Percentiles rank a stretch among this genome's conserved stretches.
Conservation (phyloP, 805 yeast genomes). For the Saccharomycopsis sp. region DNA sequence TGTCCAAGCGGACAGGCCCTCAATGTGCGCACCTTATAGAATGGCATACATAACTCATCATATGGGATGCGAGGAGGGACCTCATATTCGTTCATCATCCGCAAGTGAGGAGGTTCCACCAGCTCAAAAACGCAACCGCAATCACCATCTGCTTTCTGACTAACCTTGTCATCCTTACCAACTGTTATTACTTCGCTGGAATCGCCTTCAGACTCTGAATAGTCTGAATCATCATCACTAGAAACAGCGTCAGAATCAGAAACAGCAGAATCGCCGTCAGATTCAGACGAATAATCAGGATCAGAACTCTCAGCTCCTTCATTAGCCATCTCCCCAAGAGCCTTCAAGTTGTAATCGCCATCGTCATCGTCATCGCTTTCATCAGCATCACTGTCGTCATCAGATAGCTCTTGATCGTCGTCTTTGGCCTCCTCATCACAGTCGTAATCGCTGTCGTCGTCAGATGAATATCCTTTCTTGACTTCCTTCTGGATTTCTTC, state of each 20-base stretch:
- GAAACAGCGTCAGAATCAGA: neutral
- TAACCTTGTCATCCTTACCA: neutral
- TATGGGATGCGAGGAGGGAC: neutral
- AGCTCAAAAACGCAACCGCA: neutral
- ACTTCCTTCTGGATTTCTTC: conserved; percentile 7
- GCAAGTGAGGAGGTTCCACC: neutral
- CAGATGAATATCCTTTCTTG: conserved; percentile 15
- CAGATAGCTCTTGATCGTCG: conserved; percentile 17
- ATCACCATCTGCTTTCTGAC: neutral
- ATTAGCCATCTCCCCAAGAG: neutral
- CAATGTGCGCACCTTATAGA: too few relatives aligned
- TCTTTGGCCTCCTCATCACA: conserved; percentile 22
- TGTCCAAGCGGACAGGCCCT: too few relatives aligned
- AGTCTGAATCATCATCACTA: neutral
- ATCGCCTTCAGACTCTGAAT: neutral
- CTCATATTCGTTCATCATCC: neutral
- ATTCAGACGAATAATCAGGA: too few relatives aligned
- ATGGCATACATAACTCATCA: neutral
- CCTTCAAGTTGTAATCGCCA: neutral
- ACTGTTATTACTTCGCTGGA: neutral
- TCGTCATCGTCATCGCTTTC: conserved; percentile 10
- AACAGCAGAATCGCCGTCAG: neutral
- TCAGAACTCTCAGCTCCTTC: neutral
- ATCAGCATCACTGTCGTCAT: conserved; percentile 21
- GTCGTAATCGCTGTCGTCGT: conserved; percentile 22